phyloP scores from a whole-genome alignment of 352 stramenopile genomes.

The Vaucheria bursata region DNA sequence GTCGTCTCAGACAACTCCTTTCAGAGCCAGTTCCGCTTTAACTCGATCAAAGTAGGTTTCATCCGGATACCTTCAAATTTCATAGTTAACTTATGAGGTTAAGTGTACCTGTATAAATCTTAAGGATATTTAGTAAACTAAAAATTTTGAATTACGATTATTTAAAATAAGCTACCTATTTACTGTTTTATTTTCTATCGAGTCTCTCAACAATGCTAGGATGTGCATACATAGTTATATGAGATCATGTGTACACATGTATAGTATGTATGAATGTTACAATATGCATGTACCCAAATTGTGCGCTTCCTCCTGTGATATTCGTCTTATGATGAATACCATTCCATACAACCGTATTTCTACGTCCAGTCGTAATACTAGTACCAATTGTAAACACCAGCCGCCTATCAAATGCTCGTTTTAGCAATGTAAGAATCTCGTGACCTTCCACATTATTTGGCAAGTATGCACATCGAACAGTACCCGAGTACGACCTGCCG shows the following conservation, averaged over 20 bases:
- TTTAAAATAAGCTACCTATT: too few relatives aligned
- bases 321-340: slow-evolving; percentile 34
- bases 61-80: background rate
- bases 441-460: slow-evolving; percentile 23
- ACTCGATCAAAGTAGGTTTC: background rate
- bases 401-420: slow-evolving; percentile 17
- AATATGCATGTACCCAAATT: slow-evolving; percentile 12
- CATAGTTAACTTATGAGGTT: too few relatives aligned
- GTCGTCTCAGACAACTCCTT: too few relatives aligned
- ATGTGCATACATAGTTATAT: too few relatives aligned
- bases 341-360: slow-evolving; percentile 32
- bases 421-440: slow-evolving; percentile 27
- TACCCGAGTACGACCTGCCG: slow-evolving; percentile 16
- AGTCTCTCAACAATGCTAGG: too few relatives aligned
- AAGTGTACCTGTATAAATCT: too few relatives aligned
- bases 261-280: too few relatives aligned
- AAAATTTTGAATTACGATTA: too few relatives aligned
- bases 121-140: too few relatives aligned
- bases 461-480: slow-evolving; percentile 18
- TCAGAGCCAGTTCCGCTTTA: background rate
- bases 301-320: background rate
- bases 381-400: slow-evolving; percentile 44
- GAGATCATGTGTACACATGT: too few relatives aligned
- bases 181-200: too few relatives aligned
- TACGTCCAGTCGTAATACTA: slow-evolving; percentile 23